phyloP scores from a whole-genome alignment of 2,329 filamentous ascomycete species.

The Neopestalotiopsis clavispora region DNA sequence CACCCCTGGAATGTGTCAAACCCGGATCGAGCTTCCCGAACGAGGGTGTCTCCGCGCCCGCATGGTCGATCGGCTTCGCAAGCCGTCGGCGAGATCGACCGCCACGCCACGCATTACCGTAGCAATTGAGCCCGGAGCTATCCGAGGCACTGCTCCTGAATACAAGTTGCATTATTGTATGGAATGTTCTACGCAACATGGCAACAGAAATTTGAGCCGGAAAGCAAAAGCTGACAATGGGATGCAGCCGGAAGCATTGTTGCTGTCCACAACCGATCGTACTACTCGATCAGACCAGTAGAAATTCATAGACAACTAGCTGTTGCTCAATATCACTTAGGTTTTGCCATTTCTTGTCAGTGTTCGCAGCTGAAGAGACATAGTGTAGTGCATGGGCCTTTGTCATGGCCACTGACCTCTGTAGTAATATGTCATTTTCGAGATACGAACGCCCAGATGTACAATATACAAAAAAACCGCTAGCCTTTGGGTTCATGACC shows the following conservation, averaged over 20 bases:
- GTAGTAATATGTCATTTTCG: neutral
- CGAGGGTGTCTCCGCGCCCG: neutral
- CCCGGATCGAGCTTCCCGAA: neutral
- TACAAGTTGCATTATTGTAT: neutral
- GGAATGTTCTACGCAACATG: too few relatives aligned
- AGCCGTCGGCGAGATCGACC: neutral
- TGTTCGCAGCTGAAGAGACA: neutral
- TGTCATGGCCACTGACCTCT: neutral
- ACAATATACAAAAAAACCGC: neutral
- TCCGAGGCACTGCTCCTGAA: neutral
- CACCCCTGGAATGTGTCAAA: neutral
- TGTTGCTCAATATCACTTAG: too few relatives aligned
- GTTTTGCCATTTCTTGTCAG: neutral
- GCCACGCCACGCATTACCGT: neutral
- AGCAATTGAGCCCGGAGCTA: neutral
- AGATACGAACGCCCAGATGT: neutral
- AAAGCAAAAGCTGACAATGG: too few relatives aligned
- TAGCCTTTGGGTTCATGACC: neutral
- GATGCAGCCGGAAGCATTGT: too few relatives aligned
- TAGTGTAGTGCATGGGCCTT: neutral
- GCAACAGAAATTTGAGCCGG: too few relatives aligned
- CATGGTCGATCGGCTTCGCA: slow-evolving; percentile 1
- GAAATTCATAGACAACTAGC: too few relatives aligned
- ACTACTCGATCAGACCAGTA: too few relatives aligned
- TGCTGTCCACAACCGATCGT: too few relatives aligned